A percentile compares a stretch with the other conserved stretches of the same genome.
These are phyloP conservation scores for Malassezia cuniculi DNA, from an alignment of 1,284 basidiomycete species.

Conservation along the genomic window DNA sequence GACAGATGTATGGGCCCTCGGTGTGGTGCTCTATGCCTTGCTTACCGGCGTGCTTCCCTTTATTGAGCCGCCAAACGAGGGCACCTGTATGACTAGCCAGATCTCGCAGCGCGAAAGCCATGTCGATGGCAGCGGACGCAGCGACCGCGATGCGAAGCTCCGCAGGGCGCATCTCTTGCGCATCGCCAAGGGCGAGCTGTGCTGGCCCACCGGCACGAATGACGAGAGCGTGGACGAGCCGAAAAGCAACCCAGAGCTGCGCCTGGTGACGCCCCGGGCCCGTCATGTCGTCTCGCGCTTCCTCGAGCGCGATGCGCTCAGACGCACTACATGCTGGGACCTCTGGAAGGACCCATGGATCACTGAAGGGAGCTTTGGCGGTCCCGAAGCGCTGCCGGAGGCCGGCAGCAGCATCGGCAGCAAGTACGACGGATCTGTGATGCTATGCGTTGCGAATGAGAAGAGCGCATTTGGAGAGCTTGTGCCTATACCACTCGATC, in stretches of 20 bases:
- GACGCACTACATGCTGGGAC: conserved; percentile 31
- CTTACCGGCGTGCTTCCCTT: conserved; percentile 53
- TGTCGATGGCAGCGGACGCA: conserved; percentile 16
- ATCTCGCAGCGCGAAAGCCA: no score
- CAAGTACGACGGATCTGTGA: conserved; percentile 4
- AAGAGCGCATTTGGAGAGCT: conserved; percentile 18
- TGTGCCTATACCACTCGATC: conserved; percentile 26
- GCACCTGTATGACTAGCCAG: no score
- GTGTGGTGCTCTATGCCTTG: conserved; percentile 67
- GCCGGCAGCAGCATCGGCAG: neutral
- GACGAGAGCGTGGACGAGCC: conserved; percentile 20
- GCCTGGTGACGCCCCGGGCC: conserved; percentile 35
- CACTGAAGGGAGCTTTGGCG: conserved; percentile 27
- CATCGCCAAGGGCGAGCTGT: conserved; percentile 41
- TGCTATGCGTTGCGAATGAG: conserved; percentile 19
- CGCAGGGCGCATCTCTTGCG: conserved; percentile 37
- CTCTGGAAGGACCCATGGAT: conserved; percentile 41
- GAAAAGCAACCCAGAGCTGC: conserved; percentile 9
- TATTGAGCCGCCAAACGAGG: conserved; percentile 20
- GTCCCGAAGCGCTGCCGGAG: no score
- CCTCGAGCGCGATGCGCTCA: conserved; percentile 31
- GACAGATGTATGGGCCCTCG: conserved; percentile 80
- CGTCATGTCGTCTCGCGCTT: conserved; percentile 31
- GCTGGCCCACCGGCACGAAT: conserved; percentile 46
- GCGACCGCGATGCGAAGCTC: conserved; percentile 22